phyloP scores from a whole-genome alignment of 257 asterid genomes.

The Nicotiana obtusifolia region DNA sequence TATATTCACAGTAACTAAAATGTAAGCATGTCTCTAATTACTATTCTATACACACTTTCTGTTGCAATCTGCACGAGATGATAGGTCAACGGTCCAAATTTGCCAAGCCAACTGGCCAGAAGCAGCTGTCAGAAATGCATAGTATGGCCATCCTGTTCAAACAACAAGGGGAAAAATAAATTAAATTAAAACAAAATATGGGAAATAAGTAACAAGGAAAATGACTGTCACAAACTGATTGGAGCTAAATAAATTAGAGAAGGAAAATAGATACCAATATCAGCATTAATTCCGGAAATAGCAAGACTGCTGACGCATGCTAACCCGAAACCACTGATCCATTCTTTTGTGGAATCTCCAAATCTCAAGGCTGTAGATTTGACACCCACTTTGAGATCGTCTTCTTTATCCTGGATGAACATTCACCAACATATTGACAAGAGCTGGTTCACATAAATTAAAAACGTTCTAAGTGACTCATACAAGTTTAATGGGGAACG shows the following conservation, averaged over 20 bases:
- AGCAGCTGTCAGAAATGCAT: slow-evolving; percentile 50
- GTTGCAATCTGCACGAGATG: slow-evolving; percentile 70
- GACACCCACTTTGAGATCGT: slow-evolving; percentile 74
- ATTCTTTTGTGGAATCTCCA: slow-evolving; percentile 72
- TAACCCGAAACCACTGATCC: slow-evolving; percentile 75
- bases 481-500: background rate
- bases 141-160: slow-evolving; percentile 69
- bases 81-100: slow-evolving; percentile 63
- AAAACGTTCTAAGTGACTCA: background rate
- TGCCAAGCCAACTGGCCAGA: slow-evolving; percentile 82
- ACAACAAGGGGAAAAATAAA: background rate
- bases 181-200: background rate
- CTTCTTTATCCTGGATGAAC: slow-evolving; percentile 70
- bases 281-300: slow-evolving; percentile 61
- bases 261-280: slow-evolving; percentile 42
- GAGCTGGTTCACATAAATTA: background rate
- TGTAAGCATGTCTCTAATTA: background rate
- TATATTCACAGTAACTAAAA: background rate
- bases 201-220: background rate
- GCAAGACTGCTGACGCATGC: slow-evolving; percentile 76
- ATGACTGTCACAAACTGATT: background rate
- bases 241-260: background rate
- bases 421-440: background rate
- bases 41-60: slow-evolving; percentile 44
- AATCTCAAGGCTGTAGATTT: slow-evolving; percentile 89